A percentile compares a stretch with the other conserved stretches of the same genome.
Conservation (phyloP, 352 stramenopile species). For the Aphanomyces invadans region DNA sequence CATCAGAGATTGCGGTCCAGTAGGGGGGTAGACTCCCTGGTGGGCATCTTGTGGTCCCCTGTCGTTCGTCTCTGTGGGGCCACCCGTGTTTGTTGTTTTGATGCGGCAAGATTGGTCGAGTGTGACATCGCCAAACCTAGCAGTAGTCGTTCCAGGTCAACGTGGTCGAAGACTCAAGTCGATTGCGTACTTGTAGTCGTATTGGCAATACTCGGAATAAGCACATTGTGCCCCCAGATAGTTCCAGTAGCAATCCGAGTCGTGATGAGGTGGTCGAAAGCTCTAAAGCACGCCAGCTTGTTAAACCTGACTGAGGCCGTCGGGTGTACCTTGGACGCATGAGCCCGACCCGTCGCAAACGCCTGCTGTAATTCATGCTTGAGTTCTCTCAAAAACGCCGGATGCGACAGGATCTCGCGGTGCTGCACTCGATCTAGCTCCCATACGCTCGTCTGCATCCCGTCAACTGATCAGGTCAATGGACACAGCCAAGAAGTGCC, state of each 20-base stretch:
- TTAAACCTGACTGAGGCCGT: neutral
- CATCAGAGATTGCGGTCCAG: too few relatives aligned
- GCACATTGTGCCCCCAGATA: conserved; percentile 63
- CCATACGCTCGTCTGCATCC: conserved; percentile 61
- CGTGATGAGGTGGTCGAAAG: conserved; percentile 50
- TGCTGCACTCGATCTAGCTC: conserved; percentile 65
- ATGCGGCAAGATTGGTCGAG: conserved; percentile 76
- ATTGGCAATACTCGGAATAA: conserved; percentile 73
- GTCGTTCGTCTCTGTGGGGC: neutral
- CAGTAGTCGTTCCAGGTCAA: neutral
- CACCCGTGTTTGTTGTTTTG: neutral
- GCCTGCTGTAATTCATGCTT: conserved; percentile 59
- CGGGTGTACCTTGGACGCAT: conserved; percentile 41
- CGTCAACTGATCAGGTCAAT: neutral
- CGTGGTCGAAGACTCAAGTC: neutral
- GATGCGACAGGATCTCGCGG: conserved; percentile 64
- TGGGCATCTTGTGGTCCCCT: too few relatives aligned
- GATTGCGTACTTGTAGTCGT: conserved; percentile 44
- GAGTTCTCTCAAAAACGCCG: conserved; percentile 64
- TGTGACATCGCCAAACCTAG: conserved; percentile 58
- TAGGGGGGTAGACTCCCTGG: too few relatives aligned
- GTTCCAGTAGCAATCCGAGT: conserved; percentile 81
- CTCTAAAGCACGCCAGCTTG: conserved; percentile 28
- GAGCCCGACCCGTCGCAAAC: conserved; percentile 41
- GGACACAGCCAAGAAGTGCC: neutral